Percentiles rank a stretch among this genome's conserved stretches.
These are phyloP conservation scores for Blastocladiella britannica DNA, from an alignment of 192 early-diverging fungal genomes.

Conservation along the genomic window DNA sequence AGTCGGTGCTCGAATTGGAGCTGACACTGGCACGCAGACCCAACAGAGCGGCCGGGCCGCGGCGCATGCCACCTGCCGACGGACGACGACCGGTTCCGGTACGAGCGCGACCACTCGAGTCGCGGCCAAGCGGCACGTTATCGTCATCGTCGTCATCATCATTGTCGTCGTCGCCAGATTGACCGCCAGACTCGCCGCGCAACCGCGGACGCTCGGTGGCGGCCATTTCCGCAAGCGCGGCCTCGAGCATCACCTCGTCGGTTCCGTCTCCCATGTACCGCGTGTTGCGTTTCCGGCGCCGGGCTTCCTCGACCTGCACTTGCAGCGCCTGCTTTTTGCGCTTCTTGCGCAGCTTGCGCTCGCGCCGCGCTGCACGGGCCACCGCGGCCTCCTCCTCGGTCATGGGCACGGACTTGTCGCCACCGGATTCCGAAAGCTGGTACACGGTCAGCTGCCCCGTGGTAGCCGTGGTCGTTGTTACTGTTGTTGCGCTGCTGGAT, in stretches of 20 bases:
- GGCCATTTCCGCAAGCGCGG: too few relatives aligned
- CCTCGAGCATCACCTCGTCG: too few relatives aligned
- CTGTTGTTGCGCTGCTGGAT: background rate
- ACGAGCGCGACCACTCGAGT: background rate
- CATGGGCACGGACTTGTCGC: background rate
- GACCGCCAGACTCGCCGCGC: background rate
- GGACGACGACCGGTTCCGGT: too few relatives aligned
- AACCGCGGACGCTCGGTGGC: background rate
- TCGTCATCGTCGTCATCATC: background rate
- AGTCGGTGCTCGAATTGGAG: too few relatives aligned
- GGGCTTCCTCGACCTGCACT: background rate
- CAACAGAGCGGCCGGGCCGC: too few relatives aligned
- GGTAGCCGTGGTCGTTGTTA: background rate
- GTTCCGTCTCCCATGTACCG: too few relatives aligned
- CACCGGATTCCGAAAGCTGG: background rate
- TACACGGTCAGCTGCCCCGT: background rate
- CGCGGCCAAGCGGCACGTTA: background rate
- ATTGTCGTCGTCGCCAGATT: background rate
- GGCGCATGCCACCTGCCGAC: too few relatives aligned
- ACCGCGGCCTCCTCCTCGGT: background rate
- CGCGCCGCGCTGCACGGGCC: background rate
- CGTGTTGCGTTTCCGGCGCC: background rate
- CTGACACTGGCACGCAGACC: too few relatives aligned
- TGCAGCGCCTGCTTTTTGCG: background rate
- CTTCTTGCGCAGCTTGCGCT: background rate